phyloP scores from a whole-genome alignment of 768 basidiomycete genomes.

The Dacryopinax spathularia region DNA sequence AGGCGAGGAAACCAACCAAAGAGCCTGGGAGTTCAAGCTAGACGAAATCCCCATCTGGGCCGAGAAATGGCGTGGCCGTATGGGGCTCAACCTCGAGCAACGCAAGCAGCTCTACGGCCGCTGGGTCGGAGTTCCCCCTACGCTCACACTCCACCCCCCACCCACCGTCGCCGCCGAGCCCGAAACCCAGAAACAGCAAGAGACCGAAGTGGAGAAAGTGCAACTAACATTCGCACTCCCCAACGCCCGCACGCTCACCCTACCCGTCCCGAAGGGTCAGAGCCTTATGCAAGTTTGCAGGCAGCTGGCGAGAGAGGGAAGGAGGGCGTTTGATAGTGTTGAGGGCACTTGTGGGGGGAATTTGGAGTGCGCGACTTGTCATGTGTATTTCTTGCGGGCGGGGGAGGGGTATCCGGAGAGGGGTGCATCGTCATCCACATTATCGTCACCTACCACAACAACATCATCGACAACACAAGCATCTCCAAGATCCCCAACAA shows the following conservation, averaged over 20 bases:
- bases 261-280: constrained; percentile 4
- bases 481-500: too few relatives aligned
- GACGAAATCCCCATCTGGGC: neutral
- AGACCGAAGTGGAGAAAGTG: neutral
- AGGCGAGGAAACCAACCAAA: neutral
- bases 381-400: constrained; percentile 9
- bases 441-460: too few relatives aligned
- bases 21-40: neutral
- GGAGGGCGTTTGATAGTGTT: constrained; percentile 5
- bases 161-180: neutral
- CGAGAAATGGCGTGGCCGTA: constrained; percentile 11
- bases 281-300: constrained; percentile 9
- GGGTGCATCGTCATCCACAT: too few relatives aligned
- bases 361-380: constrained; percentile 14
- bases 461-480: too few relatives aligned
- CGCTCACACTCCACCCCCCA: neutral
- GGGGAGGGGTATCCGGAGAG: too few relatives aligned
- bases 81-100: constrained; percentile 7
- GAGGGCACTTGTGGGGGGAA: constrained; percentile 13
- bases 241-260: constrained; percentile 2
- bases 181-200: neutral
- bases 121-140: neutral
- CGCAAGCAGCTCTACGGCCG: neutral
- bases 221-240: constrained; percentile 7
- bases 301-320: neutral